Conservation (phyloP, 805 yeast species). For the Priceomyces melissophilus region DNA sequence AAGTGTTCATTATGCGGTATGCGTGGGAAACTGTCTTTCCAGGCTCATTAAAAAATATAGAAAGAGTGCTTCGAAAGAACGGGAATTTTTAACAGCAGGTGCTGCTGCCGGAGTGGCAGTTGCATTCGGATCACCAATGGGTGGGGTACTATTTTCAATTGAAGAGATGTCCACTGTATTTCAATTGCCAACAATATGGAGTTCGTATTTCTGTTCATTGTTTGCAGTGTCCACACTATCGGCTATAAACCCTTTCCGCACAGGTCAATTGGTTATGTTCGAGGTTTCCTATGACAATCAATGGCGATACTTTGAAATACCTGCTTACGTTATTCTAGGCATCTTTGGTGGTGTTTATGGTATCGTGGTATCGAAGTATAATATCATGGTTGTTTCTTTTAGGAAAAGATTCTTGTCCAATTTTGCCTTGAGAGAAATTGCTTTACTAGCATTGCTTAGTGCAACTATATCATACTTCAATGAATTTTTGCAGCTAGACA, state of each 20-base stretch:
- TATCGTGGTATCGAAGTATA: constrained; percentile 67
- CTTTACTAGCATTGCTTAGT: constrained; percentile 62
- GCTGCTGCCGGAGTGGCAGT: constrained; percentile 99
- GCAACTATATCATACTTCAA: constrained; percentile 80
- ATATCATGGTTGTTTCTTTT: constrained; percentile 72
- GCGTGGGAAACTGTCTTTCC: constrained; percentile 84
- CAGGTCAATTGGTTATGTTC: constrained; percentile 91
- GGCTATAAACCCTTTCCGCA: constrained; percentile 83
- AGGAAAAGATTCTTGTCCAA: constrained; percentile 63
- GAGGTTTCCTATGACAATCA: constrained; percentile 82
- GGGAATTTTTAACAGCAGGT: constrained; percentile 79
- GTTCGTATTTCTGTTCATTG: constrained; percentile 85
- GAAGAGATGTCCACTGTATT: constrained; percentile 84
- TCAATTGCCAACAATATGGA: constrained; percentile 80
- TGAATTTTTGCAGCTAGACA: constrained; percentile 75
- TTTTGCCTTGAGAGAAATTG: constrained; percentile 68
- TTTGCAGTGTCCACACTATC: constrained; percentile 82
- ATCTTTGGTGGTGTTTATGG: constrained; percentile 92
- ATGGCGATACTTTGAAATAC: constrained; percentile 86
- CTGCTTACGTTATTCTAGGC: constrained; percentile 76
- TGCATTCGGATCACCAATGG: constrained; percentile 95
- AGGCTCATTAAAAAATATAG: constrained; percentile 45
- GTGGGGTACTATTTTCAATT: constrained; percentile 89
- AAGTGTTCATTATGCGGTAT: constrained; percentile 94
- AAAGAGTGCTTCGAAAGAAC: constrained; percentile 41